These are phyloP conservation scores for Fusarium cyanostomum DNA, from an alignment of 2,329 filamentous ascomycete genomes.

Conservation along the genomic window DNA sequence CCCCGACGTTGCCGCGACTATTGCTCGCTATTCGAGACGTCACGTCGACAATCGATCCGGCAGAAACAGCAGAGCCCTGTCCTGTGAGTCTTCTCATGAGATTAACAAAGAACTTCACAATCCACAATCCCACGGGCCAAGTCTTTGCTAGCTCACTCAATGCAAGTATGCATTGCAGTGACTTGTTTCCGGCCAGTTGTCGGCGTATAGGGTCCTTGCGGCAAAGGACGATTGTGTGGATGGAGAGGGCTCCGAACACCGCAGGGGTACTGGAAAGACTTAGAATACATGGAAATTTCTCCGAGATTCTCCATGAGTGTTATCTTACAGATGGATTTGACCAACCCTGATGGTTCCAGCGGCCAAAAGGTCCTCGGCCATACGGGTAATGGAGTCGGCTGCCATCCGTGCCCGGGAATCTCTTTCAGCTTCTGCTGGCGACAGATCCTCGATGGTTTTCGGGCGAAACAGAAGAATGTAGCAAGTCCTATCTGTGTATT, in stretches of 20 bases:
- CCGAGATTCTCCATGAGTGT: rapidly evolving
- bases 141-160: slow-evolving; percentile 27
- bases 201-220: slow-evolving; percentile 22
- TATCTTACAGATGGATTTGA: slow-evolving; percentile 24
- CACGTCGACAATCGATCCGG: slow-evolving; percentile 20
- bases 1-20: neutral
- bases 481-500: neutral
- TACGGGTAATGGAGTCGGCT: slow-evolving; percentile 31
- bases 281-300: rapidly evolving
- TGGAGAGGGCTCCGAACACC: slow-evolving; percentile 31
- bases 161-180: slow-evolving; percentile 36
- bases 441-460: neutral
- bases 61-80: slow-evolving; percentile 9
- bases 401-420: slow-evolving; percentile 15
- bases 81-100: slow-evolving; percentile 27
- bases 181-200: slow-evolving; percentile 35
- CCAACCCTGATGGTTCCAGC: slow-evolving; percentile 14
- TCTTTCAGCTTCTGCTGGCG: slow-evolving; percentile 4
- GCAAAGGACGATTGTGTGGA: slow-evolving; percentile 33
- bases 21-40: slow-evolving; percentile 10
- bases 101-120: slow-evolving; percentile 30
- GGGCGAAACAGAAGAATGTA: slow-evolving; percentile 28
- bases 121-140: slow-evolving; percentile 36
- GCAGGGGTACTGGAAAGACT: slow-evolving; percentile 9
- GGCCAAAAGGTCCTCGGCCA: slow-evolving; percentile 23